phyloP scores from a whole-genome alignment of 139 green algal species.

The Chlamydomonas applanata region DNA sequence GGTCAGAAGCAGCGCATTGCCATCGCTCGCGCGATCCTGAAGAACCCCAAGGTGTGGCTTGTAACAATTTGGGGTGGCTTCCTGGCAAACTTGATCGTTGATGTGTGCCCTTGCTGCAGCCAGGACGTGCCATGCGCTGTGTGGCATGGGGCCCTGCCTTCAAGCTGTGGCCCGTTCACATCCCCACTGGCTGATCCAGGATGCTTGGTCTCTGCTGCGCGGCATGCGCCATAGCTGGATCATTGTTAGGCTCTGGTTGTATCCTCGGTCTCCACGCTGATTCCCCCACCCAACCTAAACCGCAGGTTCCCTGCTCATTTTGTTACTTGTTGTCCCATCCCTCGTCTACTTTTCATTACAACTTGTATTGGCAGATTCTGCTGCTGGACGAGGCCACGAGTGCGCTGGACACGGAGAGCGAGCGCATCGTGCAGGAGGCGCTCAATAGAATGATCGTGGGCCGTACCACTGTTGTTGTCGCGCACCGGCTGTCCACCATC shows the following conservation, averaged over 20 bases:
- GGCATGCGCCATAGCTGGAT: not conserved
- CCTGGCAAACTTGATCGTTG: too few relatives aligned
- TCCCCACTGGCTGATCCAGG: not conserved
- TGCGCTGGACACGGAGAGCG: conserved; percentile 82
- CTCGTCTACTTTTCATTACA: too few relatives aligned
- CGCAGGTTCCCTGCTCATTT: not conserved
- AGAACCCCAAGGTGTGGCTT: conserved; percentile 59
- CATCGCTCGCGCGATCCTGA: conserved; percentile 89
- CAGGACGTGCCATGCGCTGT: too few relatives aligned
- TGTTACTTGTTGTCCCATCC: too few relatives aligned
- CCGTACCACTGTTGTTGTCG: conserved; percentile 71
- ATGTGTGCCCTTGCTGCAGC: too few relatives aligned
- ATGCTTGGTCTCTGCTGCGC: too few relatives aligned
- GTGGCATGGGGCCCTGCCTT: too few relatives aligned
- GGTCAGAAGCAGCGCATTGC: conserved; percentile 94
- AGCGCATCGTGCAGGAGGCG: conserved; percentile 58
- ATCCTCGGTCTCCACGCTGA: not conserved
- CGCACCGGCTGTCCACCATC: conserved; percentile 82
- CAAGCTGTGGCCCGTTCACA: too few relatives aligned
- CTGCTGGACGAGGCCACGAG: conserved; percentile 81
- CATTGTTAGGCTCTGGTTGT: too few relatives aligned
- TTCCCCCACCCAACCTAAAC: not conserved
- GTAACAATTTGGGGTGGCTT: too few relatives aligned
- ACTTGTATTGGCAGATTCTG: too few relatives aligned
- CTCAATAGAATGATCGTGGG: conserved; percentile 49